Conservation (phyloP, 371 early-diverging fungal species). For the Dinochytrium kinnereticum region DNA sequence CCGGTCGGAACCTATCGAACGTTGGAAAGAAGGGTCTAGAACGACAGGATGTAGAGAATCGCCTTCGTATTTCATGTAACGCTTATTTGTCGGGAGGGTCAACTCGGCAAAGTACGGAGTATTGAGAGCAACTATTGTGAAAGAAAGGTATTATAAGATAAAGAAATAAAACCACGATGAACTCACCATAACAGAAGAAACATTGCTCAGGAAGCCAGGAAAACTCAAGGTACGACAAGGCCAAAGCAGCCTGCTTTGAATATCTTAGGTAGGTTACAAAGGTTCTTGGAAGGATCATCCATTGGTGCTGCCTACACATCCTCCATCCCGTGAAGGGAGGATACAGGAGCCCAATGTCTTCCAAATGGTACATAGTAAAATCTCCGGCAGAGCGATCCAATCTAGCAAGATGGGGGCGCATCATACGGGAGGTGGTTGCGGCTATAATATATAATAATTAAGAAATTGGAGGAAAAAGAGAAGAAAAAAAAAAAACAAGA, state of each 20-base stretch:
- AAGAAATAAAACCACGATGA: too few species aligned
- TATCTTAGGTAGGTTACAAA: slow-evolving; percentile 21
- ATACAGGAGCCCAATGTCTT: slow-evolving; percentile 26
- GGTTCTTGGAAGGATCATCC: slow-evolving; percentile 32
- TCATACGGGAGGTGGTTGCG: slow-evolving; percentile 23
- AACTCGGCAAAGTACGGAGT: slow-evolving; percentile 19
- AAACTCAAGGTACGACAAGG: slow-evolving; percentile 35
- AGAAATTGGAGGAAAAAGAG: not conserved
- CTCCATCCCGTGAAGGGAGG: slow-evolving; percentile 29
- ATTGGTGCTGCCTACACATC: slow-evolving; percentile 32
- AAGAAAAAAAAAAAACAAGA: not conserved
- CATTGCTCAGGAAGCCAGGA: slow-evolving; percentile 36
- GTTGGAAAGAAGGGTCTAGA: slow-evolving; percentile 17
- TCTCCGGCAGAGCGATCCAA: slow-evolving; percentile 14
- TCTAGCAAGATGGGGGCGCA: slow-evolving; percentile 25
- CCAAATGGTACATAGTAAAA: slow-evolving; percentile 23
- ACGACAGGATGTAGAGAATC: slow-evolving; percentile 28
- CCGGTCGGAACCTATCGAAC: slow-evolving; percentile 7
- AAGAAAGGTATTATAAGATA: too few species aligned
- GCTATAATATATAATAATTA: slow-evolving; percentile 11
- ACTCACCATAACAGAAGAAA: slow-evolving; percentile 30
- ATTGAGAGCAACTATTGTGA: slow-evolving; percentile 26
- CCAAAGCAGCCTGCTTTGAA: slow-evolving; percentile 13
- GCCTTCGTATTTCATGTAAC: slow-evolving; percentile 31
- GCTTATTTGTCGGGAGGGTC: slow-evolving; percentile 27